Base-by-base conservation (phyloP, 2,329 filamentous ascomycete genomes). In the Geosmithia flava region DNA sequence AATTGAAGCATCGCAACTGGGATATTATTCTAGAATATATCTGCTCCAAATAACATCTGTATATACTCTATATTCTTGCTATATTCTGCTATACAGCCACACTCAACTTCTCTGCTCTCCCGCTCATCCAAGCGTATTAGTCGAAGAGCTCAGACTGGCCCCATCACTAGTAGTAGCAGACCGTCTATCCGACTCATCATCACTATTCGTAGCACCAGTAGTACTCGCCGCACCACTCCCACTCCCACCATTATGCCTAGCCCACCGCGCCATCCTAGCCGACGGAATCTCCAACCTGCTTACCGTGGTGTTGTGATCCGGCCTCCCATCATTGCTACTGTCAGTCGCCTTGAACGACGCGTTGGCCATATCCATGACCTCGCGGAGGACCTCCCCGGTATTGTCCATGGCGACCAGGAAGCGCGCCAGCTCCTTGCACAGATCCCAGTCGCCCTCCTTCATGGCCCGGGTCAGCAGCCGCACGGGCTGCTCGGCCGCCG, bases 331-430 rank as follows among this genome's bases (percentile, higher is more conserved):
- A 3, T 13, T 37, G 33, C 29, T 30, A 7, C 29, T 30, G 29
- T 11, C 13, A 11, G 33, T 3, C 13, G 33, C 33, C 47, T 60
- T 64, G 20, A 58, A 46, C 8, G 51, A 50, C 39, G 67, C 61
- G 45, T 78, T 74, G 7, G 81, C 76, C 63, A 80, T 70, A 54
- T 79, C 76, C 63, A 94, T 73, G 2, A 85, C 85, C 56, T 83
- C 78, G 48, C 78, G 72, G 45, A 98, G 71, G 43, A 87, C 91
- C 54, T 83, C 80, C 0, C 93, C 93, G 15, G 81, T 85, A 54
- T 87, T 83, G 59, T 98, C 93, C 57, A 98, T 80, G 5, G 91
- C 91, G 44, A 94, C 89, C 49, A 98, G 68, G 65, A 98, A 98
- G n/a, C 91, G 75, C 11, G 93, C 90, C 27, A 98, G 74, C 63